Evolutionary conservation across 2,329 filamentous ascomycete genomes (phyloP).

Genomic region (Penicillium italicum): DNA sequence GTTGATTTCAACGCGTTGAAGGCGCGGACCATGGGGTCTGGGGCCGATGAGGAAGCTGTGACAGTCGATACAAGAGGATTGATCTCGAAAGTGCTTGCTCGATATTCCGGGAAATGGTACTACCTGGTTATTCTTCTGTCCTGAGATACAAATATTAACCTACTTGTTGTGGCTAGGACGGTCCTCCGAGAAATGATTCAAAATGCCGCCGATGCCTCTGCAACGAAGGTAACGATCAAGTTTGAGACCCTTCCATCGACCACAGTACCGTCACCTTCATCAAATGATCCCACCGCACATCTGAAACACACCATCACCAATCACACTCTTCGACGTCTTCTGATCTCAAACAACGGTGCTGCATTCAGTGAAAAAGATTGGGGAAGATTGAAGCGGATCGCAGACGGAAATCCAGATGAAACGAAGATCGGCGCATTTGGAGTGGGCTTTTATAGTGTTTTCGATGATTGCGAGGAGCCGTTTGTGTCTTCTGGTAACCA

Average conservation of each 20-base stretch:
- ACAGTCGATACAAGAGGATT: conserved; percentile 95
- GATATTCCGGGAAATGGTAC: conserved; percentile 95
- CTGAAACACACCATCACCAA: conserved; percentile 80
- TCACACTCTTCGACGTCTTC: conserved; percentile 79
- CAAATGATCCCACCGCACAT: conserved; percentile 64
- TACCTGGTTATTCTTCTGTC: conserved; percentile 34
- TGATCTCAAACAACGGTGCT: conserved; percentile 89
- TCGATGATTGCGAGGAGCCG: conserved; percentile 95
- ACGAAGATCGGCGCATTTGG: conserved; percentile 99
- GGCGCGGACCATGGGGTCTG: conserved; percentile 79
- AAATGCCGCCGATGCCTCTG: conserved; percentile 96
- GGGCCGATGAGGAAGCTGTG: conserved; percentile 91
- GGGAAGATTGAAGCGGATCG: conserved; percentile 89
- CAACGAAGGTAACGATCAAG: conserved; percentile 81
- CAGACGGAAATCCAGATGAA: conserved; percentile 98
- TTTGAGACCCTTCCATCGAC: conserved; percentile 88
- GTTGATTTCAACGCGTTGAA: conserved; percentile 67
- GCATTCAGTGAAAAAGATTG: conserved; percentile 88
- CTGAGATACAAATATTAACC: conserved; percentile 13
- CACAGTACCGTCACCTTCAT: conserved; percentile 64
- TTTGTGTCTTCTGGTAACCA: conserved; percentile 90
- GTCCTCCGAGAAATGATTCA: conserved; percentile 89
- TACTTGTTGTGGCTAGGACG: conserved; percentile 40
- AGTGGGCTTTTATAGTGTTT: conserved; percentile 97
- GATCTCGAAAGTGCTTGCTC: conserved; percentile 94